phyloP scores from a whole-genome alignment of 169 alveolate genomes.

The Theileria parva region DNA sequence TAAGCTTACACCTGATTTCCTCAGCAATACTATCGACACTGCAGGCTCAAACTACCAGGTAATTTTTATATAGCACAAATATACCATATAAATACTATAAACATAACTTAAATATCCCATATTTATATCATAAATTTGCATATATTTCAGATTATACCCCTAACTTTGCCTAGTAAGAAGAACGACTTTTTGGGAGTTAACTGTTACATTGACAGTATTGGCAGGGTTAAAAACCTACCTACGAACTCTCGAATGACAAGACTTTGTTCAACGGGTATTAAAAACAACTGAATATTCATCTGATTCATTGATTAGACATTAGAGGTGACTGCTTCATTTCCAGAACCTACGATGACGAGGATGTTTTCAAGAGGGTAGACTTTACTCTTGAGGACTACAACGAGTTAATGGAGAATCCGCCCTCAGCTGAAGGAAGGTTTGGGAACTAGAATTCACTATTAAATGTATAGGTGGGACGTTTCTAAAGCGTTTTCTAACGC shows the following conservation, averaged over 20 bases:
- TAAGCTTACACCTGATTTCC: constrained; percentile 42
- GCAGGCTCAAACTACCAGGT: constrained; percentile 59
- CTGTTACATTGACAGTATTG: constrained; percentile 87
- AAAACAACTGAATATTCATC: background rate
- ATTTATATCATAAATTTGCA: too few species aligned
- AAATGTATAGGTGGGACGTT: constrained; percentile 63
- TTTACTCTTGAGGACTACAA: constrained; percentile 78
- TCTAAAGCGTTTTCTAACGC: constrained; percentile 57
- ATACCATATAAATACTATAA: too few species aligned
- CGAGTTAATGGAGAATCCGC: constrained; percentile 80
- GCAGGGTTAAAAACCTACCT: constrained; percentile 84
- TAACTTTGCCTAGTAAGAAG: constrained; percentile 82
- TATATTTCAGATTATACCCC: constrained; percentile 81
- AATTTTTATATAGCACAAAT: background rate
- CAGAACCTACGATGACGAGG: constrained; percentile 85
- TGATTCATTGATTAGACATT: constrained; percentile 61
- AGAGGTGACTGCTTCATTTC: constrained; percentile 88
- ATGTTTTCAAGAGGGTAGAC: constrained; percentile 79
- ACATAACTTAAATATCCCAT: too few species aligned
- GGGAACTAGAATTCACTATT: background rate
- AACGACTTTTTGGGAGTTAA: constrained; percentile 77
- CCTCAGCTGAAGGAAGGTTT: constrained; percentile 82
- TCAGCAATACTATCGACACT: constrained; percentile 47
- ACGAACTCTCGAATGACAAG: constrained; percentile 86
- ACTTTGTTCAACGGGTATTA: constrained; percentile 80